Evolutionary conservation across 2,329 filamentous ascomycete species (phyloP).

Genomic region (Botrytis deweyae): DNA sequence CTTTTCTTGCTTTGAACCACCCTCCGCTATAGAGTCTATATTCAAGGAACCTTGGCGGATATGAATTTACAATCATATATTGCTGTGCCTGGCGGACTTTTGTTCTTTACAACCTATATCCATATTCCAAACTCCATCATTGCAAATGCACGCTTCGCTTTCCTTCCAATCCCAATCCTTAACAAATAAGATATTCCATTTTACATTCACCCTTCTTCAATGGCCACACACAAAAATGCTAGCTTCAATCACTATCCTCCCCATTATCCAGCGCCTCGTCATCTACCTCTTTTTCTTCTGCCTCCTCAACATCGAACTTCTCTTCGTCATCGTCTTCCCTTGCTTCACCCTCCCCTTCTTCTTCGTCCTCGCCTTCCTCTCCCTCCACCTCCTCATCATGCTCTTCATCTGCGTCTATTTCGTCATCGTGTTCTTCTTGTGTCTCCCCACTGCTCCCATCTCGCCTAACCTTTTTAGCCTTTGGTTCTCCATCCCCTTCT

Average conservation of each 20-base stretch:
- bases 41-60: neutral
- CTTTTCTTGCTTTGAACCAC: neutral
- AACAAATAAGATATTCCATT: neutral
- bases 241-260: slow-evolving; percentile 46
- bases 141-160: slow-evolving; percentile 15
- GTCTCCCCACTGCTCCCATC: slow-evolving; percentile 44
- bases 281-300: slow-evolving; percentile 48
- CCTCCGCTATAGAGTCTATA: neutral
- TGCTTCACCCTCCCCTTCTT: slow-evolving; percentile 51
- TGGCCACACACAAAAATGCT: neutral
- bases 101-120: slow-evolving; percentile 17
- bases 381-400: slow-evolving; percentile 43
- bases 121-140: slow-evolving; percentile 15
- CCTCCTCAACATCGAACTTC: slow-evolving; percentile 54
- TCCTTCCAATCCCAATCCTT: neutral
- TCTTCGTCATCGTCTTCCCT: slow-evolving; percentile 55
- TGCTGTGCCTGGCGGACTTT: neutral
- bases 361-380: slow-evolving; percentile 44
- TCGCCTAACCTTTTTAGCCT: slow-evolving; percentile 34
- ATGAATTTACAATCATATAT: neutral
- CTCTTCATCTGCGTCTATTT: slow-evolving; percentile 50
- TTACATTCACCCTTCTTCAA: neutral
- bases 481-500: slow-evolving; percentile 23
- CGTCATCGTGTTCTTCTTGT: slow-evolving; percentile 26
- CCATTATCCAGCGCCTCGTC: slow-evolving; percentile 61